A percentile compares a stretch with the other conserved stretches of the same genome.
These are phyloP conservation scores for Globisporangium uncinulatum DNA, from an alignment of 352 stramenopile species.

Conservation along the genomic window DNA sequence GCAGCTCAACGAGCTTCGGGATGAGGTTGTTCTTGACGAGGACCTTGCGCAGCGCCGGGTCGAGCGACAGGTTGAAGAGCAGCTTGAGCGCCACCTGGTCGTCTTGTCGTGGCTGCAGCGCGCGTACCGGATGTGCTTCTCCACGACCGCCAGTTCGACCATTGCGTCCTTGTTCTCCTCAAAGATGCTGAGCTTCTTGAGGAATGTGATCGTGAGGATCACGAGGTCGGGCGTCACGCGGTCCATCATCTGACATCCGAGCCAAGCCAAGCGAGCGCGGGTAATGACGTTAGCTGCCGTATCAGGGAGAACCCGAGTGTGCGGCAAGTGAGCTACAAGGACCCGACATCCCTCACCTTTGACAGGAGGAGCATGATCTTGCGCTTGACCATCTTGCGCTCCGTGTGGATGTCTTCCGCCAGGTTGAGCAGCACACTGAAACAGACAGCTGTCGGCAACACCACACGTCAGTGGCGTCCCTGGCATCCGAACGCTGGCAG, in stretches of 20 bases:
- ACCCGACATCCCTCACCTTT: too few relatives aligned
- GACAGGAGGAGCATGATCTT: constrained; percentile 80
- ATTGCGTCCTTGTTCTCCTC: constrained; percentile 94
- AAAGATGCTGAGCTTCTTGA: constrained; percentile 94
- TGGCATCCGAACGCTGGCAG: neutral
- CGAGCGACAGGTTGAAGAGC: constrained; percentile 95
- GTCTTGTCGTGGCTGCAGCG: constrained; percentile 84
- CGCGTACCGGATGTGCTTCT: constrained; percentile 75
- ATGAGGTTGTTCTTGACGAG: constrained; percentile 88
- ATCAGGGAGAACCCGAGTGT: neutral
- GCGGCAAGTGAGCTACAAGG: too few relatives aligned
- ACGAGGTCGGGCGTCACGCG: constrained; percentile 84
- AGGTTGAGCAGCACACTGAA: constrained; percentile 94
- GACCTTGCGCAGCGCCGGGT: constrained; percentile 76
- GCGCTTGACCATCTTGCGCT: constrained; percentile 95
- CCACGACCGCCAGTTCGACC: constrained; percentile 71
- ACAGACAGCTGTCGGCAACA: constrained; percentile 55
- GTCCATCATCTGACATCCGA: constrained; percentile 65
- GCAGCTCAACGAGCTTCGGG: constrained; percentile 88
- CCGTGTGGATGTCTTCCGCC: constrained; percentile 90
- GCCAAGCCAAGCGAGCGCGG: neutral
- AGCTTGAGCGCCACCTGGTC: constrained; percentile 80
- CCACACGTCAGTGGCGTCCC: neutral
- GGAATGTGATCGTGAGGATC: constrained; percentile 88
- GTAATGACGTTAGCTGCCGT: neutral